Evolutionary conservation across 1,284 basidiomycete species (phyloP), one percentile per base, ranked within the genome.

Genomic region (Apiotrichum sp.): DNA sequence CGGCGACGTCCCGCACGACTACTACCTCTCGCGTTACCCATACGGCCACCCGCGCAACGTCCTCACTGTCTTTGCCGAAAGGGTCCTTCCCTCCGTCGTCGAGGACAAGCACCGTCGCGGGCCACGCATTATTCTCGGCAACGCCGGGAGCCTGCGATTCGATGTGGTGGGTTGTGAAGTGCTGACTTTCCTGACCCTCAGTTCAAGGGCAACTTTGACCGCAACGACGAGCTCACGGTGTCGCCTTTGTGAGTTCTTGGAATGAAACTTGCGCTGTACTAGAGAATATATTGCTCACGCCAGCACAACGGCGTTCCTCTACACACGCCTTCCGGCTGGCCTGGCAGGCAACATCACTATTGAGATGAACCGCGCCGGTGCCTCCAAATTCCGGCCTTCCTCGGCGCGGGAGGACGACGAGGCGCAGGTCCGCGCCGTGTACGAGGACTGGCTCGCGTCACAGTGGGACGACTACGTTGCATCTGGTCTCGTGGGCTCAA

Each of bases 111-210:
- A 65, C 34, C 57, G 56, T 22, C 41, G 65, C 10, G 65, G 59
- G 0, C 54, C 61, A n/a, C 84, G 82, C 61, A 73, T 88, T 57
- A 83, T 88, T 69, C 82, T 91, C 59, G 79, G 80, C 51, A 86
- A 89, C 72, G 83, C 86, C 2, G 89, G 86, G 14, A 84, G 80
- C n/a, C 80, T 86, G 65, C 82, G 89, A 47, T 90, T 86, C 75
- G 84, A 89, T 65, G 70, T 92, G 13, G 72, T 73, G 47, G 58
- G 66, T 64, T 39, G 8, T 13, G 6, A 16, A 1, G 34, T 10
- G 2, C 6, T 4, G 22, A 6, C 6, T 33, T 31, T 11, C 7
- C 8, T 14, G 2, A 44, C 36, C 45, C 41, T 49, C 34, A 75
- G 71, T 73, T 76, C 60, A 64, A 69, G 57, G 88, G 88, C 1